These are phyloP conservation scores for Talaromyces stipitatus DNA, from an alignment of 495 filamentous ascomycete species.

Conservation along the genomic window DNA sequence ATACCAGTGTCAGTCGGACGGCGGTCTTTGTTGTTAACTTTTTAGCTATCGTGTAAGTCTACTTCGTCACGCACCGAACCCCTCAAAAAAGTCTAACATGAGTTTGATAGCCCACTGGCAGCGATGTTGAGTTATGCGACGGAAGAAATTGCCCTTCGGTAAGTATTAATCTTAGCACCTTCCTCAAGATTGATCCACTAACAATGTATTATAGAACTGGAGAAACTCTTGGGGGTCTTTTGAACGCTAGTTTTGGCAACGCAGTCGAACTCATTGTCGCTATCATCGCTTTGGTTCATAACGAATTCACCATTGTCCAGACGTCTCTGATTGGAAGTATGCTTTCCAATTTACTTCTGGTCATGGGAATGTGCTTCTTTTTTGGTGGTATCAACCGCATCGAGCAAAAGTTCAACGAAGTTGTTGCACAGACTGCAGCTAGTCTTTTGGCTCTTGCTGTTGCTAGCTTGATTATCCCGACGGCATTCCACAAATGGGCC, in stretches of 20 bases:
- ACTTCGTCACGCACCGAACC: neutral
- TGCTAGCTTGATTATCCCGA: conserved; percentile 77
- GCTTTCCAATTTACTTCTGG: conserved; percentile 83
- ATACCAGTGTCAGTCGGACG: conserved; percentile 45
- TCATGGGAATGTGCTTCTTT: conserved; percentile 92
- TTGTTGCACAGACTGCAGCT: conserved; percentile 87
- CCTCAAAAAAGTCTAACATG: conserved; percentile 5
- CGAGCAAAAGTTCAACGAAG: conserved; percentile 87
- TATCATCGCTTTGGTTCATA: conserved; percentile 67
- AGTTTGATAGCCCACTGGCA: conserved; percentile 37
- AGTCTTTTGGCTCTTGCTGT: conserved; percentile 75
- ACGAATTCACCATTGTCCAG: conserved; percentile 79
- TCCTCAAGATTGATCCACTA: neutral
- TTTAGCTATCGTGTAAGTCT: conserved; percentile 62
- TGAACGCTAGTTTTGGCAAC: conserved; percentile 85
- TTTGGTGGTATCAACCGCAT: conserved; percentile 71
- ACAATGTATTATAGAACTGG: conserved; percentile 40
- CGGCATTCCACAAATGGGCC: conserved; percentile 64
- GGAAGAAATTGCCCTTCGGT: conserved; percentile 46
- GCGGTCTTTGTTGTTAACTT: conserved; percentile 82
- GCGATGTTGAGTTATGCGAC: conserved; percentile 50
- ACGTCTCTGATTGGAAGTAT: conserved; percentile 89
- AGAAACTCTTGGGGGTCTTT: conserved; percentile 75
- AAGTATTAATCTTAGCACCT: neutral
- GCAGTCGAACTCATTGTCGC: conserved; percentile 90